phyloP scores from a whole-genome alignment of 2,329 filamentous ascomycete genomes.

The Ophiostoma perfectum region DNA sequence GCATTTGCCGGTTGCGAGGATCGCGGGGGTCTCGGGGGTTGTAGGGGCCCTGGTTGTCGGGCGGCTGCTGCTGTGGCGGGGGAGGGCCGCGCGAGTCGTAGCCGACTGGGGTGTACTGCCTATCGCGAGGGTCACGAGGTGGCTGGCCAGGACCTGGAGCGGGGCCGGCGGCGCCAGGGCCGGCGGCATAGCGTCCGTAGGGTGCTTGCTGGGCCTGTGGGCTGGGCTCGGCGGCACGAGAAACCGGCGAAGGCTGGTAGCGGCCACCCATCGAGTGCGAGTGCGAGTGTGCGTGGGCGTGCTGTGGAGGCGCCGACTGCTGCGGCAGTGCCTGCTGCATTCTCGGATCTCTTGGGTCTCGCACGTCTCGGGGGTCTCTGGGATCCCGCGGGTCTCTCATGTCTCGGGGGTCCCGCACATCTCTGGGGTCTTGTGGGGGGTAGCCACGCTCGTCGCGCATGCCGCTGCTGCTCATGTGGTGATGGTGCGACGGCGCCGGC shows the following conservation, averaged over 20 bases:
- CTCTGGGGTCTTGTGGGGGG: slow-evolving; percentile 20
- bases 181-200: slow-evolving; percentile 18
- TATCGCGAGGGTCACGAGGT: slow-evolving; percentile 24
- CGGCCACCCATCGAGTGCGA: slow-evolving; percentile 31
- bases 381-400: background rate
- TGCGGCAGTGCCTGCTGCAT: slow-evolving; percentile 24
- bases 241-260: slow-evolving; percentile 28
- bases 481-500: slow-evolving; percentile 27
- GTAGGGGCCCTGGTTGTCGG: slow-evolving; percentile 1
- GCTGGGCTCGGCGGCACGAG: slow-evolving; percentile 24
- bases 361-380: background rate
- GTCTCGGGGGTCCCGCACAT: background rate
- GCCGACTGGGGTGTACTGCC: slow-evolving; percentile 32
- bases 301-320: slow-evolving; percentile 25
- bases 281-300: slow-evolving; percentile 29
- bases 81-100: slow-evolving; percentile 30
- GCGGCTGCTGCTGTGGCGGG: slow-evolving; percentile 16
- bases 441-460: slow-evolving; percentile 25
- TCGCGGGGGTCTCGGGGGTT: slow-evolving; percentile 23
- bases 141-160: slow-evolving; percentile 19
- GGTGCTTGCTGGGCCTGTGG: slow-evolving; percentile 16
- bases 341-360: slow-evolving; percentile 9
- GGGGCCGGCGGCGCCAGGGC: slow-evolving; percentile 14
- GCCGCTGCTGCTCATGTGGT: slow-evolving; percentile 25
- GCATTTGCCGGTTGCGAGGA: slow-evolving; percentile 25